phyloP scores from a whole-genome alignment of 371 early-diverging fungal genomes.

The Apophysomyces variabilis region DNA sequence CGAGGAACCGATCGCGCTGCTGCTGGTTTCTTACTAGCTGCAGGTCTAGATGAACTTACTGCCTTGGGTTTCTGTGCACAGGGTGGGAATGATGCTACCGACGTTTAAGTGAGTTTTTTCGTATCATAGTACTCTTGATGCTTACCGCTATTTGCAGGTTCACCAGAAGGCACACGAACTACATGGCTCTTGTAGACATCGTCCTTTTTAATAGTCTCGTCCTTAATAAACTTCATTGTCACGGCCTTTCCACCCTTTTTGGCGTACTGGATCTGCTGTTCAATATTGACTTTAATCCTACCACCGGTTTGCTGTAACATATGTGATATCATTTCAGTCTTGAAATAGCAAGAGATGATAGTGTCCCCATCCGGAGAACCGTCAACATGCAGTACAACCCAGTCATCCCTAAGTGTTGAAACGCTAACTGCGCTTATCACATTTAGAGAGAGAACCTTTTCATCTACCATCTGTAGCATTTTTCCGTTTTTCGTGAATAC shows the following conservation, averaged over 20 bases:
- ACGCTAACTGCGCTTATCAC: slow-evolving; percentile 61
- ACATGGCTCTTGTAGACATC: slow-evolving; percentile 80
- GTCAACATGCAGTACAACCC: slow-evolving; percentile 77
- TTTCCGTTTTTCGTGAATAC: slow-evolving; percentile 61
- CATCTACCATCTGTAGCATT: slow-evolving; percentile 55
- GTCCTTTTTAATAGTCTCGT: slow-evolving; percentile 61
- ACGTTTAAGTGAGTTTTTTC: neutral
- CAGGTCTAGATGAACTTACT: slow-evolving; percentile 28
- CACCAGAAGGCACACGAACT: slow-evolving; percentile 72
- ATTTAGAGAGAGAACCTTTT: slow-evolving; percentile 57
- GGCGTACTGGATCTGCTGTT: slow-evolving; percentile 63
- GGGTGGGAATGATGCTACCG: slow-evolving; percentile 60
- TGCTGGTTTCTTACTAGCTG: slow-evolving; percentile 29
- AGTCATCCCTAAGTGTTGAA: slow-evolving; percentile 82
- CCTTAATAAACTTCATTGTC: slow-evolving; percentile 79
- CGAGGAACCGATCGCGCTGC: slow-evolving; percentile 26
- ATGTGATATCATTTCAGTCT: slow-evolving; percentile 85
- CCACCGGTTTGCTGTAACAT: slow-evolving; percentile 61
- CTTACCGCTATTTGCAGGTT: slow-evolving; percentile 67
- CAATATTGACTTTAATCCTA: slow-evolving; percentile 63
- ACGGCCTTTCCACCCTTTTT: slow-evolving; percentile 81
- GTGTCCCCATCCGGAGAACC: slow-evolving; percentile 64
- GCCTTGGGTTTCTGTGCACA: slow-evolving; percentile 54
- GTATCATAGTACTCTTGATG: neutral
- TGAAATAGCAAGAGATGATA: slow-evolving; percentile 64